Evolutionary conservation across 805 yeast genomes (phyloP).

Genomic region (Maudiozyma bulderi): DNA sequence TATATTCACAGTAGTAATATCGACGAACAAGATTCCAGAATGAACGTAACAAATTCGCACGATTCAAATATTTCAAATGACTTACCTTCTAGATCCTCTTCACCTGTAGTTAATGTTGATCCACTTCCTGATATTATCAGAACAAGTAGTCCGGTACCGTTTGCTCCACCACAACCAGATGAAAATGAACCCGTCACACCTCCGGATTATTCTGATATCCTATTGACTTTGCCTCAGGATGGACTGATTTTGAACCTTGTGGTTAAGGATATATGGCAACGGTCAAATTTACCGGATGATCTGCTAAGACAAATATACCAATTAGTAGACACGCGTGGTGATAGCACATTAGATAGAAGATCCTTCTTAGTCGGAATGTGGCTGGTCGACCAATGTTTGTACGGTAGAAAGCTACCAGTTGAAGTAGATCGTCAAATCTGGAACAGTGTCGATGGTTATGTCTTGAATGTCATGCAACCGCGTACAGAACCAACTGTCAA

Average conservation of each 20-base stretch:
- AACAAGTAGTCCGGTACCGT: not conserved
- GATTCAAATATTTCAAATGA: too few species aligned
- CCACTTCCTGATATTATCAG: not conserved
- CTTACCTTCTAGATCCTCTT: too few species aligned
- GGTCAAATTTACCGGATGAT: slow-evolving; percentile 67
- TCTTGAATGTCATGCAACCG: slow-evolving; percentile 8
- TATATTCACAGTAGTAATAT: too few species aligned
- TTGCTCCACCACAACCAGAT: not conserved
- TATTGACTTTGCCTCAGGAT: slow-evolving; percentile 18
- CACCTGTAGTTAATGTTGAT: too few species aligned
- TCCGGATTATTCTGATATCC: not conserved
- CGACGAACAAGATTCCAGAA: too few species aligned
- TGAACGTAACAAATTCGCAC: too few species aligned
- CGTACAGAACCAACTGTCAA: slow-evolving; percentile 7
- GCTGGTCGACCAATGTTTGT: slow-evolving; percentile 91
- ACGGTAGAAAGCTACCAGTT: slow-evolving; percentile 83
- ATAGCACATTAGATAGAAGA: slow-evolving; percentile 67
- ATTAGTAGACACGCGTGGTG: slow-evolving; percentile 54
- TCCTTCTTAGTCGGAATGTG: slow-evolving; percentile 96
- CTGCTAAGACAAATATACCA: slow-evolving; percentile 58
- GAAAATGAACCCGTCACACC: not conserved
- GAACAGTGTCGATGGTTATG: slow-evolving; percentile 50
- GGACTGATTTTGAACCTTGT: slow-evolving; percentile 37
- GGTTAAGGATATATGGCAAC: slow-evolving; percentile 69
- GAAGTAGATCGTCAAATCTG: slow-evolving; percentile 61